Evolutionary conservation across 129 eudicot species (phyloP).

Genomic region (Saussurea involucrata): DNA sequence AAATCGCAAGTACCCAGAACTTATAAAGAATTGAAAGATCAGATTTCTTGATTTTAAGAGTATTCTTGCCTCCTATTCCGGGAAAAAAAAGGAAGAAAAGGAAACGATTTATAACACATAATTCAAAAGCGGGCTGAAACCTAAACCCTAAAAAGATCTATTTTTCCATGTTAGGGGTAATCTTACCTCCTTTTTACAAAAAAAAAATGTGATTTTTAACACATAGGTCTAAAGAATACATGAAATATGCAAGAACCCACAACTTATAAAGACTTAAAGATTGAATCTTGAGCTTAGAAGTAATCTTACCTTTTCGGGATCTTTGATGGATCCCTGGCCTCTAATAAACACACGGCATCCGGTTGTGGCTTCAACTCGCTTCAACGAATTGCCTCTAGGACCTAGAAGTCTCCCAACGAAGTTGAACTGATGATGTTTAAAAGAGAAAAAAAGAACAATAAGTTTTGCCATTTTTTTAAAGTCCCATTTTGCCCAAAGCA

Average conservation of each 20-base stretch:
- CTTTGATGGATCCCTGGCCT: slow-evolving; percentile 90
- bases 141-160: background rate
- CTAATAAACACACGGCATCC: slow-evolving; percentile 91
- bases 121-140: background rate
- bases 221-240: background rate
- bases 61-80: background rate
- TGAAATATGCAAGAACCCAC: background rate
- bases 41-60: background rate
- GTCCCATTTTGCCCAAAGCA: background rate
- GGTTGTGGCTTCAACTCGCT: slow-evolving; percentile 90
- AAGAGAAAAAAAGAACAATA: background rate
- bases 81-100: background rate
- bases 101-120: background rate
- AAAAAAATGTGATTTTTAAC: background rate
- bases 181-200: background rate
- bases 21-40: background rate
- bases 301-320: slow-evolving; percentile 65
- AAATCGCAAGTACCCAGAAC: background rate
- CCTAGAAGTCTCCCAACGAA: slow-evolving; percentile 88
- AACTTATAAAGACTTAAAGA: background rate
- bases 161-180: background rate
- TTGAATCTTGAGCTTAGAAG: background rate
- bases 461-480: background rate
- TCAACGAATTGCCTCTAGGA: slow-evolving; percentile 89
- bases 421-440: slow-evolving; percentile 49